Evolutionary conservation across 495 filamentous ascomycete genomes (phyloP), one percentile per base, ranked within the genome.

Genomic region (Daldinia concentrica): DNA sequence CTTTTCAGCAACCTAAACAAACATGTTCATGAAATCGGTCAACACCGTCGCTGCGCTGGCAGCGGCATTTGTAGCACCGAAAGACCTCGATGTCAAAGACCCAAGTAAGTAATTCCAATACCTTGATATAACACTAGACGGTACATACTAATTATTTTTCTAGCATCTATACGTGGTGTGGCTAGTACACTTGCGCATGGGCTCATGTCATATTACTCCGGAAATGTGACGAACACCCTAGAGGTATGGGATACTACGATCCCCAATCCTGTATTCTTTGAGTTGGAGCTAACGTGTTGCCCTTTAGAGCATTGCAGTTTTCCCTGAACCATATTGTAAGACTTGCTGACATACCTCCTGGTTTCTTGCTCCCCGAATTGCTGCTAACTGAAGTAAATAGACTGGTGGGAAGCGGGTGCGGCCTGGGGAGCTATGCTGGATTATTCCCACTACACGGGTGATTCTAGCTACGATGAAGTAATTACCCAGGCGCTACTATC

Each of bases 391-490:
- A 63, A 81, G 83, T 12, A 2, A 86, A 89, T 72, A 90, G 75
- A 90, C 82, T 94, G 91, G 91, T 94, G 91, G 91, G 87, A 93
- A 79, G 87, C 86, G 22, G 92, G 92, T 30, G 89, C 89, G 6
- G 86, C 90, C 76, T 92, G 91, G 82, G 89, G 88, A 48, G 79
- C 88, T 2, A 81, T 98, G 76, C 79, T 97, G 36, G 90, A 97
- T 74, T 97, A 98, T 77, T 94, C 90, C 78, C 92, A 88, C 76
- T 92, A 91, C 76, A 96, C 93, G 0, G 88, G 89, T 8, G 93
- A 97, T 74, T 81, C 80, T 6, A 85, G 80, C 45, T 97, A 92
- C 81, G 93, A 94, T 77, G 79, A 88, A 43, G 82, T 88, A 19
- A 89, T 91, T 17, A 86, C 78, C 19, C 86, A 91, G 63, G 93